Evolutionary conservation across 768 basidiomycete genomes (phyloP).

Genomic region (Auricularia heimuer): DNA sequence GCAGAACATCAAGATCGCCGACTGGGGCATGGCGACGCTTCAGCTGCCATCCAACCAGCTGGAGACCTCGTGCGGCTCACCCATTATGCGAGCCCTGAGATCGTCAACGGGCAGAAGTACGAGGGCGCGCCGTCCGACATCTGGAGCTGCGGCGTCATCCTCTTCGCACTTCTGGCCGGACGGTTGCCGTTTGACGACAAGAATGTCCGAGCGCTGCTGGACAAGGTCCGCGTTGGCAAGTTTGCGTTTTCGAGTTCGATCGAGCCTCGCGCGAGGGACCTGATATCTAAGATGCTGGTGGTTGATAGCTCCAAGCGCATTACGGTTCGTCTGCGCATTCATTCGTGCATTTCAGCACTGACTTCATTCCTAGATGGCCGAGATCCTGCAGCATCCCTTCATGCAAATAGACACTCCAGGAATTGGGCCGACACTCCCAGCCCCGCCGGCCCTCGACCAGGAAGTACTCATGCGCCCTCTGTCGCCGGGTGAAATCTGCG

Average conservation of each 20-base stretch:
- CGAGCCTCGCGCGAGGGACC: conserved; percentile 58
- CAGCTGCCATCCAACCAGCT: conserved; percentile 55
- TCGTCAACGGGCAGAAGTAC: conserved; percentile 74
- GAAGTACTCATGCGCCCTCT: conserved; percentile 32
- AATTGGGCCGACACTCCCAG: conserved; percentile 16
- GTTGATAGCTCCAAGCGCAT: conserved; percentile 68
- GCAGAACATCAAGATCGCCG: conserved; percentile 85
- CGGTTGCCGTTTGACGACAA: conserved; percentile 91
- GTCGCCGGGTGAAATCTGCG: conserved; percentile 61
- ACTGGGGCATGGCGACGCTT: conserved; percentile 98
- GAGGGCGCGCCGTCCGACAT: conserved; percentile 84
- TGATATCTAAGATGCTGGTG: conserved; percentile 73
- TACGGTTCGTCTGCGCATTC: conserved; percentile 28
- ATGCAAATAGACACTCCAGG: conserved; percentile 38
- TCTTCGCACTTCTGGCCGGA: conserved; percentile 81
- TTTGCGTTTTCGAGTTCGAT: conserved; percentile 70
- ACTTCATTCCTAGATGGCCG: conserved; percentile 37
- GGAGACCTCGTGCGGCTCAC: conserved; percentile 84
- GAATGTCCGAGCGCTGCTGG: conserved; percentile 63
- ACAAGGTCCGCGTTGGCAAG: conserved; percentile 65
- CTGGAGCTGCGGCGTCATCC: conserved; percentile 94
- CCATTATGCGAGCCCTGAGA: conserved; percentile 91
- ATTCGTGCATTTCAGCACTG: not conserved
- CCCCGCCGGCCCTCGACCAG: not conserved
- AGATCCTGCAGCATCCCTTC: conserved; percentile 76